A percentile compares a stretch with the other conserved stretches of the same genome.
phyloP scores from a whole-genome alignment of 1,139 yeast species.

The Candida tunisiensis region DNA sequence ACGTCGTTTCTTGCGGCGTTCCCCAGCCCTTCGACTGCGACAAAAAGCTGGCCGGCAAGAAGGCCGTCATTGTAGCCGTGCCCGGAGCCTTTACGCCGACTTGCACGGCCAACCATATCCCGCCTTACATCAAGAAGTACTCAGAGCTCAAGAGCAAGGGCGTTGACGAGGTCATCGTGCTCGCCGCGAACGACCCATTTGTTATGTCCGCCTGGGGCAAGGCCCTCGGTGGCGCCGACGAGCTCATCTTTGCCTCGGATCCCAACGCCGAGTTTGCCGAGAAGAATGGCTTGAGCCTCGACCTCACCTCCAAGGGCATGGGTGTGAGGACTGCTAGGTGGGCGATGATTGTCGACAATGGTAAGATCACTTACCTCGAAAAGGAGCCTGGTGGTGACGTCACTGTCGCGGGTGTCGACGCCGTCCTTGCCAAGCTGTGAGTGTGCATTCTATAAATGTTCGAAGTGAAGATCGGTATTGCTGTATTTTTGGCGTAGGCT shows the following conservation, averaged over 20 bases:
- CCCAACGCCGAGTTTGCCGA: slow-evolving; percentile 46
- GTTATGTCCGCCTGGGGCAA: slow-evolving; percentile 72
- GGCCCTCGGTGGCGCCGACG: slow-evolving; percentile 35
- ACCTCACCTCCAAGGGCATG: slow-evolving; percentile 37
- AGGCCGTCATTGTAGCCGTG: slow-evolving; percentile 57
- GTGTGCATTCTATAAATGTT: neutral
- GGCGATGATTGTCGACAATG: slow-evolving; percentile 52
- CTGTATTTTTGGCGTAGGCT: no score
- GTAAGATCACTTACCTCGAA: slow-evolving; percentile 46
- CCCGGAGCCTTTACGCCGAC: slow-evolving; percentile 93
- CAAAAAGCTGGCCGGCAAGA: slow-evolving; percentile 31
- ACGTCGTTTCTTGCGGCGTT: slow-evolving; percentile 32
- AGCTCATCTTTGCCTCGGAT: slow-evolving; percentile 37
- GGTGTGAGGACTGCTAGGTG: slow-evolving; percentile 58
- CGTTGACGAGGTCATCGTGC: slow-evolving; percentile 51
- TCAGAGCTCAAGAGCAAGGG: slow-evolving; percentile 40
- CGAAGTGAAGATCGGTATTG: neutral
- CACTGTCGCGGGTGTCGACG: slow-evolving; percentile 46
- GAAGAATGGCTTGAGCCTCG: slow-evolving; percentile 42
- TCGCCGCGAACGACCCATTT: slow-evolving; percentile 73
- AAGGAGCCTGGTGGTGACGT: slow-evolving; percentile 40
- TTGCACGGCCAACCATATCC: slow-evolving; percentile 69
- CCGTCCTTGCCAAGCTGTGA: slow-evolving; percentile 26
- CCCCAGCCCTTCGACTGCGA: slow-evolving; percentile 37
- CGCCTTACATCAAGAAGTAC: slow-evolving; percentile 43